Percentiles rank a stretch among this genome's conserved stretches.
These are phyloP conservation scores for Fusarium sp. DNA, from an alignment of 2,329 filamentous ascomycete genomes.

Conservation along the genomic window DNA sequence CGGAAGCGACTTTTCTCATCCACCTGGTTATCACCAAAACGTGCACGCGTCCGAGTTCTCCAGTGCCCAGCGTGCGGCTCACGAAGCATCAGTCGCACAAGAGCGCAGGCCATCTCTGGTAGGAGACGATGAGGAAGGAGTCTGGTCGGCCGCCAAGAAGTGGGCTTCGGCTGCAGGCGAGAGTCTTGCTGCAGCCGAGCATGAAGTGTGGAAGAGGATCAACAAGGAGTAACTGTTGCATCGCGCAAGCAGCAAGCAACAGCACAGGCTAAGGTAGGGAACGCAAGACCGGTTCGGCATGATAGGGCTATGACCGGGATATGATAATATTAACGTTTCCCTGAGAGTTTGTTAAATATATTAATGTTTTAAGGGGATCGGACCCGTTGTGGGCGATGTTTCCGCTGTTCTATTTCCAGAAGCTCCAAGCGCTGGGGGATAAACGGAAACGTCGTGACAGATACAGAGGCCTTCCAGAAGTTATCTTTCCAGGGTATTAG, in stretches of 20 bases:
- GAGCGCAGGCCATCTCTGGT: slow-evolving; percentile 36
- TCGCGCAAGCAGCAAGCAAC: not conserved
- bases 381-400: slow-evolving; percentile 33
- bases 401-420: slow-evolving; percentile 46
- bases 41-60: slow-evolving; percentile 63
- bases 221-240: slow-evolving; percentile 63
- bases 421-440: slow-evolving; percentile 22
- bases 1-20: slow-evolving; percentile 55
- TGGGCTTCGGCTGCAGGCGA: slow-evolving; percentile 68
- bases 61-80: slow-evolving; percentile 59
- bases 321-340: slow-evolving; percentile 30
- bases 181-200: slow-evolving; percentile 68
- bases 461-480: slow-evolving; percentile 18
- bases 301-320: slow-evolving; percentile 37
- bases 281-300: slow-evolving; percentile 11
- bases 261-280: slow-evolving; percentile 14
- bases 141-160: slow-evolving; percentile 69
- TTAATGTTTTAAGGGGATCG: slow-evolving; percentile 42
- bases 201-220: slow-evolving; percentile 72
- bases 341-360: slow-evolving; percentile 36
- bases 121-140: slow-evolving; percentile 55
- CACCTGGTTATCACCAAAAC: slow-evolving; percentile 69
- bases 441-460: slow-evolving; percentile 26
- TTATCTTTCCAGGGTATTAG: slow-evolving; percentile 6
- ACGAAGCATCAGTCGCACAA: slow-evolving; percentile 50